These are phyloP conservation scores for Calonectria montana DNA, from an alignment of 2,329 filamentous ascomycete genomes.

Conservation along the genomic window DNA sequence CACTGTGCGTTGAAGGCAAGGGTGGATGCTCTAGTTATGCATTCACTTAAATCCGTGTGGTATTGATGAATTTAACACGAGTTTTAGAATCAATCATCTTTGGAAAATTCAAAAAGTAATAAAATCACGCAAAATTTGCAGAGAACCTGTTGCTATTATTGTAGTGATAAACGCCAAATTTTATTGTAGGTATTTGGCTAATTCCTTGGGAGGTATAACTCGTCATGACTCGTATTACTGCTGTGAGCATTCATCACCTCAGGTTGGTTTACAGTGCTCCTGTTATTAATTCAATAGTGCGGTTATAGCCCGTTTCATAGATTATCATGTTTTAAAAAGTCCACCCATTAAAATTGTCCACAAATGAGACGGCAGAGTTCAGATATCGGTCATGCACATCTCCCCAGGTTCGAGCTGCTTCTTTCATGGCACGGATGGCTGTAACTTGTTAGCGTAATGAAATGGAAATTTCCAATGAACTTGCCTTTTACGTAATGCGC, in stretches of 20 bases:
- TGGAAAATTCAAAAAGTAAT: background rate
- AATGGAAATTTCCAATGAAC: slow-evolving; percentile 25
- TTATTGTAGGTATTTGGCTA: background rate
- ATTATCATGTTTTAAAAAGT: slow-evolving; percentile 45
- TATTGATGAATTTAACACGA: too few relatives aligned
- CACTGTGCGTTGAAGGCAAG: slow-evolving; percentile 3
- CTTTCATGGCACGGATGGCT: slow-evolving; percentile 80
- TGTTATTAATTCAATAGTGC: background rate
- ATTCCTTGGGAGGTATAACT: background rate
- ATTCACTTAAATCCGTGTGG: slow-evolving; percentile 2
- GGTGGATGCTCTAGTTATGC: background rate
- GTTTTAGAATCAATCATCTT: background rate
- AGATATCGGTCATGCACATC: slow-evolving; percentile 75
- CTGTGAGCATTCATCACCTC: background rate
- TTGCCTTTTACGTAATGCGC: slow-evolving; percentile 87
- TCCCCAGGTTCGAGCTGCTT: slow-evolving; percentile 80
- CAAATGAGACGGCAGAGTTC: slow-evolving; percentile 76
- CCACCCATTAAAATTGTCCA: slow-evolving; percentile 80
- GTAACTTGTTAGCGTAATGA: slow-evolving; percentile 12
- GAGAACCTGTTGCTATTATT: background rate
- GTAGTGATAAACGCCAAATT: background rate
- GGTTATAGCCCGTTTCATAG: background rate
- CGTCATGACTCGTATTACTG: background rate
- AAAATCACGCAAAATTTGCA: background rate
- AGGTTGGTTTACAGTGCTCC: background rate